phyloP scores from a whole-genome alignment of 169 alveolate genomes.

The Plasmodium ovale region DNA sequence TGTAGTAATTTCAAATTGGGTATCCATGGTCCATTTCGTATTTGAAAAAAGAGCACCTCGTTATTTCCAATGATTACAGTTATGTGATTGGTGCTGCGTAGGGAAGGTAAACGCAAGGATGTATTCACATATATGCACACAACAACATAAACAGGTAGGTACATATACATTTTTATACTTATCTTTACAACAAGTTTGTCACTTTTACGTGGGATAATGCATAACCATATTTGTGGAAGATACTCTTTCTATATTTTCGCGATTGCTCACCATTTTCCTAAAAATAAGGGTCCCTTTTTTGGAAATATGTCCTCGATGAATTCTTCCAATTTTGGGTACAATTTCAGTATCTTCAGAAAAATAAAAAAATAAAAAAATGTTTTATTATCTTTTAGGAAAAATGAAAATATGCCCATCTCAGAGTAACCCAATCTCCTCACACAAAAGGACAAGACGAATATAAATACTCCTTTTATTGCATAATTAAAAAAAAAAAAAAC shows the following conservation, averaged over 20 bases:
- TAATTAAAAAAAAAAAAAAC: neutral
- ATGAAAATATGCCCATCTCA: neutral
- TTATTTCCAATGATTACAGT: conserved; percentile 85
- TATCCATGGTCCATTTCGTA: conserved; percentile 95
- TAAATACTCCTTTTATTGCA: no score
- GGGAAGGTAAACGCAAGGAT: neutral
- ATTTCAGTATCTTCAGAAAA: conserved; percentile 80
- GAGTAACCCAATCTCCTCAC: no score
- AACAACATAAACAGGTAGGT: neutral
- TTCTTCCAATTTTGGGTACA: conserved; percentile 89
- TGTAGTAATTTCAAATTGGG: conserved; percentile 96
- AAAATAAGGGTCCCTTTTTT: conserved; percentile 86
- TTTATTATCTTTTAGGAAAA: neutral
- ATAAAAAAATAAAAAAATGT: conserved; percentile 15
- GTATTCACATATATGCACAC: neutral
- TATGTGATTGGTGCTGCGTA: conserved; percentile 87
- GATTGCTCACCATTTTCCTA: conserved; percentile 87
- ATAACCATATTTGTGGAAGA: no score
- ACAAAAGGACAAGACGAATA: no score
- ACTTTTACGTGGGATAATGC: no score
- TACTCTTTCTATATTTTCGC: conserved; percentile 3
- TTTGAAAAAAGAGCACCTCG: conserved; percentile 90
- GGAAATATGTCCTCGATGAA: conserved; percentile 93
- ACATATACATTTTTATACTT: neutral
- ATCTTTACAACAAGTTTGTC: no score